phyloP scores from a whole-genome alignment of 768 basidiomycete genomes.

The Calocybe cyanea region DNA sequence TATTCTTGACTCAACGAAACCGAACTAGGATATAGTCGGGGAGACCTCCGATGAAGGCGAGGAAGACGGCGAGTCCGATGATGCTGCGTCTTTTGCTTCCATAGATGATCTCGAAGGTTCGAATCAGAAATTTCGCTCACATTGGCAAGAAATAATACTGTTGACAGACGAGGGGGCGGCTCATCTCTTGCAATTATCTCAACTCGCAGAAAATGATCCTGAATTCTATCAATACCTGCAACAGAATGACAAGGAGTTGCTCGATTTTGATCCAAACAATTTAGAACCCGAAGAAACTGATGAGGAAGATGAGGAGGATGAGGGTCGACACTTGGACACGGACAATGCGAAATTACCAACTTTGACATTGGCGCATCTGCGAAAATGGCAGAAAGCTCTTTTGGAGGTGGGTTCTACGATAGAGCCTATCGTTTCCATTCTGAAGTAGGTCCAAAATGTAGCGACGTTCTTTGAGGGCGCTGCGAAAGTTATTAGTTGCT shows the following conservation, averaged over 20 bases:
- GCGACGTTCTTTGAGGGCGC: constrained; percentile 81
- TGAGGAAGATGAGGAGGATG: constrained; percentile 40
- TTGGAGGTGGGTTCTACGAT: constrained; percentile 54
- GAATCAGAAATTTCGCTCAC: constrained; percentile 4
- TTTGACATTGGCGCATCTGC: constrained; percentile 67
- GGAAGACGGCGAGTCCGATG: constrained; percentile 40
- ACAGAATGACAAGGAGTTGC: constrained; percentile 90
- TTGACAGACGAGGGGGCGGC: constrained; percentile 60
- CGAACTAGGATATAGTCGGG: constrained; percentile 20
- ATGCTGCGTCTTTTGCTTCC: constrained; percentile 69
- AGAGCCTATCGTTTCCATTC: not conserved
- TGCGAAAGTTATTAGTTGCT: constrained; percentile 81
- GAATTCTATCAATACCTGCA: constrained; percentile 98
- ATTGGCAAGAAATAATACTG: not conserved
- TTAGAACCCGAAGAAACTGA: constrained; percentile 33
- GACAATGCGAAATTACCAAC: constrained; percentile 49
- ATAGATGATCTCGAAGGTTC: constrained; percentile 76
- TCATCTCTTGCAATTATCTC: constrained; percentile 80
- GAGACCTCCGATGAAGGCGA: constrained; percentile 29
- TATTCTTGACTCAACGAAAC: constrained; percentile 3
- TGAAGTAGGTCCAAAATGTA: constrained; percentile 28
- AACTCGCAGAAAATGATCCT: constrained; percentile 94
- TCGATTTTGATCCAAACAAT: constrained; percentile 64
- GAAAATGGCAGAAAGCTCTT: constrained; percentile 85
- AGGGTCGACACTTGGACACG: constrained; percentile 48